phyloP scores from a whole-genome alignment of 108 stramenopile species.

The Conticribra guillardii region DNA sequence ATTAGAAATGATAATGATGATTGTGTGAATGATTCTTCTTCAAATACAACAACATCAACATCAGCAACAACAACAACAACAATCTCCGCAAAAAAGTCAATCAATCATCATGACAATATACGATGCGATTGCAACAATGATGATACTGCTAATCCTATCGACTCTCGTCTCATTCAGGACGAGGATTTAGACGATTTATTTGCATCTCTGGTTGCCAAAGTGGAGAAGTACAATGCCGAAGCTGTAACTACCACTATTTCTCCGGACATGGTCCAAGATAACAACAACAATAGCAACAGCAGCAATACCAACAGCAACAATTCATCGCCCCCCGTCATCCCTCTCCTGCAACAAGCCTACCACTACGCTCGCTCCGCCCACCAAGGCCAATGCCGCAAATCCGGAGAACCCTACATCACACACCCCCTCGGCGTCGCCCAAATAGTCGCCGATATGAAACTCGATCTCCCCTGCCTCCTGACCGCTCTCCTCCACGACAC shows the following conservation, averaged over 20 bases:
- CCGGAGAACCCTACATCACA: constrained; percentile 27
- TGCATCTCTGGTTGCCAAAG: background rate
- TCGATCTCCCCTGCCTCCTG: constrained; percentile 22
- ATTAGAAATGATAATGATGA: too few relatives aligned
- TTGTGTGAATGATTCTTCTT: too few relatives aligned
- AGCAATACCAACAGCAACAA: background rate
- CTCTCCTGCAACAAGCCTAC: constrained; percentile 27
- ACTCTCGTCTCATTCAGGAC: background rate
- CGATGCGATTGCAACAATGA: background rate
- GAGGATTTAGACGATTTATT: background rate
- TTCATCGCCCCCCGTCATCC: background rate
- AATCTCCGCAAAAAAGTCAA: background rate
- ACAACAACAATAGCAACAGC: background rate
- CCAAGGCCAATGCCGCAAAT: constrained; percentile 19
- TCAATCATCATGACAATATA: background rate
- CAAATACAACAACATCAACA: too few relatives aligned
- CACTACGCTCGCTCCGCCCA: constrained; percentile 18
- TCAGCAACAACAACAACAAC: too few relatives aligned
- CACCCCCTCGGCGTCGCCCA: constrained; percentile 38
- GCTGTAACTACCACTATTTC: background rate
- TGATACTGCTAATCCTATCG: too few relatives aligned
- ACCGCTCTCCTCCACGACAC: constrained; percentile 45
- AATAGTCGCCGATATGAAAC: constrained; percentile 32
- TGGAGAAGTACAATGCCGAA: background rate
- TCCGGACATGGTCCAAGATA: background rate